Percentiles rank a stretch among this genome's conserved stretches.
These are phyloP conservation scores for Carpinus viminea DNA, from an alignment of 306 rosid genomes.

Conservation along the genomic window DNA sequence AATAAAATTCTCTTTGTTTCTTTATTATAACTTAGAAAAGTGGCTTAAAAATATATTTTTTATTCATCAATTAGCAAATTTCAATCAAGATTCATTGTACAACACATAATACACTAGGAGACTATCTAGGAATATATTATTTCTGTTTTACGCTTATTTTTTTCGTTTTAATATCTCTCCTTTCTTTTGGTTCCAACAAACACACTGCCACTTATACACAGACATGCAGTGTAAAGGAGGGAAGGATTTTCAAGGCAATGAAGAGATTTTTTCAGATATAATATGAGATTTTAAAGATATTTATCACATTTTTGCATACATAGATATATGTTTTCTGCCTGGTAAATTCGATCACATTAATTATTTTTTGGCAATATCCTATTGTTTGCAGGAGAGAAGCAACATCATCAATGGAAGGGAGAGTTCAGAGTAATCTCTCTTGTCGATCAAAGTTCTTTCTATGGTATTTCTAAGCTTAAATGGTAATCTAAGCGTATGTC, in stretches of 20 bases:
- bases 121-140: background rate
- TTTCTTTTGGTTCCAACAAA: background rate
- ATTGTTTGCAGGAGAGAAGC: constrained; percentile 52
- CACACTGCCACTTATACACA: background rate
- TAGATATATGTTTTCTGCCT: constrained; percentile 25
- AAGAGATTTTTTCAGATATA: background rate
- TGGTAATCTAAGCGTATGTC: constrained; percentile 25
- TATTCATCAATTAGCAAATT: too few species aligned
- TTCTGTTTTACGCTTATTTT: background rate
- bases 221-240: background rate
- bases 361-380: constrained; percentile 19
- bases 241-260: background rate
- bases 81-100: background rate
- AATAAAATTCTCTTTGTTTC: background rate
- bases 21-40: background rate
- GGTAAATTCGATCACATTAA: constrained; percentile 14
- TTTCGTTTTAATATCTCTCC: background rate
- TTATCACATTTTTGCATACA: background rate
- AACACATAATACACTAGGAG: background rate
- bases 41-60: background rate
- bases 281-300: background rate
- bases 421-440: constrained; percentile 56
- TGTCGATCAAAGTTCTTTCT: constrained; percentile 15
- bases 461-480: constrained; percentile 11
- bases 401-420: constrained; percentile 45